These are phyloP conservation scores for Alnus glutinosa DNA, from an alignment of 306 rosid species.

Conservation along the genomic window DNA sequence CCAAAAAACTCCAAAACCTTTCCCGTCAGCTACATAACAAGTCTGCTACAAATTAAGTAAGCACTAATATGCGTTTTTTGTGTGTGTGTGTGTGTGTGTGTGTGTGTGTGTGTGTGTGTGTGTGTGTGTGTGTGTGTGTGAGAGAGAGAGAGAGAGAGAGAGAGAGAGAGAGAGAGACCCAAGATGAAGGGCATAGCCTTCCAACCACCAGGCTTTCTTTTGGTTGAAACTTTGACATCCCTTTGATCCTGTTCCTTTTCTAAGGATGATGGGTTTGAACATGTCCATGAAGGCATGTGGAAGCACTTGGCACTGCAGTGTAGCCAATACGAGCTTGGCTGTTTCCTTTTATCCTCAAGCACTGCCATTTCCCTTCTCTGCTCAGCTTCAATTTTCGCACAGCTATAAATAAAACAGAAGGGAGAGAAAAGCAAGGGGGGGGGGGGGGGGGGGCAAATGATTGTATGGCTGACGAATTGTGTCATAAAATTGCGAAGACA, in stretches of 20 bases:
- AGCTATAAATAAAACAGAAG: not conserved
- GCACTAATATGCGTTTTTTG: not conserved
- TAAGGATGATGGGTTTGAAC: not conserved
- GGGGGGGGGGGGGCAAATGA: not conserved
- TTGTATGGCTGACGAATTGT: not conserved
- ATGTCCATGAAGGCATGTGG: not conserved
- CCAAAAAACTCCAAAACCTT: not conserved
- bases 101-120: not conserved
- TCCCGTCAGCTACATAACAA: not conserved
- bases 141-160: no score
- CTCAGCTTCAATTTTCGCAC: not conserved
- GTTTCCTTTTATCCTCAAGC: not conserved
- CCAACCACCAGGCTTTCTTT: conserved; percentile 77
- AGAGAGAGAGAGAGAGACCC: conserved; percentile 34
- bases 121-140: not conserved
- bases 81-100: not conserved
- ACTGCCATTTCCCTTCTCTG: not conserved
- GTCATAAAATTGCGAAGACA: not conserved
- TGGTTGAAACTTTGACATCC: not conserved
- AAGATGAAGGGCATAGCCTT: conserved; percentile 79
- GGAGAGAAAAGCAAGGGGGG: not conserved
- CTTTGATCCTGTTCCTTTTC: conserved; percentile 12
- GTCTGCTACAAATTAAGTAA: not conserved
- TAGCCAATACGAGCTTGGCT: conserved; percentile 10
- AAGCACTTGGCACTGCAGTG: not conserved